Evolutionary conservation across 2,329 filamentous ascomycete species (phyloP), one percentile per base, ranked within the genome.

Genomic region (Dothiorella sarmentorum): DNA sequence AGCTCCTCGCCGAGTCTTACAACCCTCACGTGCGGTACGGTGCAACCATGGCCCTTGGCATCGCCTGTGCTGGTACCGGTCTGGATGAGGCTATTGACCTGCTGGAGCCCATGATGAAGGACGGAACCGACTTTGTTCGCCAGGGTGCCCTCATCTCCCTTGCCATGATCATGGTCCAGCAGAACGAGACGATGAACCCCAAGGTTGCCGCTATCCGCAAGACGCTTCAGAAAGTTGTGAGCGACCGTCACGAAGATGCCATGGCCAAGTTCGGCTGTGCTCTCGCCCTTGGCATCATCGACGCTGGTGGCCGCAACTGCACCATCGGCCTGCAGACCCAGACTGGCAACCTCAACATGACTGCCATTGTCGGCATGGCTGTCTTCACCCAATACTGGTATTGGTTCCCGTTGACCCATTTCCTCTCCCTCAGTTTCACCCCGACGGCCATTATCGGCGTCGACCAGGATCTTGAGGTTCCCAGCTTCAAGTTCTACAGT

Each of bases 311-410:
- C 51, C 89, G 95, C 61, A 99, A 99, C 78, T 99, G 94, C 81
- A 97, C 94, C 17, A 97, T 99, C 66, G 93, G 93, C 27, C 82
- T 99, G 37, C 94, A 99, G 75, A 99, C 94, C 1, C 94, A 96
- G 76, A 97, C 93, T 0, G 95, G 95, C 63, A 99, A 97, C 72
- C 85, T 99, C 65, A 97, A 99, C 80, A 97, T 99, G 92, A 86
- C 92, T 17, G 95, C 91, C 62, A 96, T 99, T 65, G 92, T 99
- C 17, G 95, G 94, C 65, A 96, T 96, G 86, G 93, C 91, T 26
- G 89, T 99, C 56, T 99, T 99, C 77, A 96, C 92, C 7, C 94
- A 99, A 73, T 99, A 99, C 80, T 99, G 94, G 94, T 99, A 99
- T 80, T 99, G 94, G 94, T 99, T 99, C 84, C 94, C 94, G 61